Base-by-base conservation (phyloP, 306 rosid species). In the Castanospermum australe region DNA sequence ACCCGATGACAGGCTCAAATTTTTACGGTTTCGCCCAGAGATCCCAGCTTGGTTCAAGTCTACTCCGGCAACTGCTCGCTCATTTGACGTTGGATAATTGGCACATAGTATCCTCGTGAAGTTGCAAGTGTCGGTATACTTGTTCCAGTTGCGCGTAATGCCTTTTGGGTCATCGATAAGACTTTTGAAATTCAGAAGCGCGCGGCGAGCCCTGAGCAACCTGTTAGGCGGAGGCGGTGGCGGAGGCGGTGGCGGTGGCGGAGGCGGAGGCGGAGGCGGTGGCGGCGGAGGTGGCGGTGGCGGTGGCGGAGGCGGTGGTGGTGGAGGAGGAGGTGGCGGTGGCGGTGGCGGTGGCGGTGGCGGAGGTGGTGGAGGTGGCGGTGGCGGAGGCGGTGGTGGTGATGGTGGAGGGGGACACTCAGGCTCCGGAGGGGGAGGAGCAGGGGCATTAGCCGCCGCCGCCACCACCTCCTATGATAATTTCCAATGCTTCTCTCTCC, bases 41-140 rank as follows among this genome's bases (percentile, higher is more conserved):
- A 87, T 56, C 1, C 3, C 0, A 4, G 9, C 77, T 39, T 80
- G 79, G 9, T 92, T 92, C 71, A 92, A 79, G 81, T 84, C 82
- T 0, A 86, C 4, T 22, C 93, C 97, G 10, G 95, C 50, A 0
- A 87, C 81, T 28, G 87, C 86, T 0, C 0, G 0, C 10, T 22
- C 1, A 0, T 32, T 67, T 1, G 0, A 0, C 1, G 0, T 12
- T 0, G 94, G 92, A 36, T 1, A 36, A 0, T 0, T 0, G 4
- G 44, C 84, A 73, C 94, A 90, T 1, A 2, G 3, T 3, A 87
- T 15, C 22, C 94, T 90, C 0, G 0, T 67, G 84, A 54, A 90
- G 0, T 24, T 57, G 80, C 97, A 90, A 1, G 73, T 12, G 3
- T 84, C 0, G 0, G 0, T 0, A 0, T 44, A 67, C 0, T 2